phyloP scores from a whole-genome alignment of 768 basidiomycete genomes.

The Podaxis sp. region DNA sequence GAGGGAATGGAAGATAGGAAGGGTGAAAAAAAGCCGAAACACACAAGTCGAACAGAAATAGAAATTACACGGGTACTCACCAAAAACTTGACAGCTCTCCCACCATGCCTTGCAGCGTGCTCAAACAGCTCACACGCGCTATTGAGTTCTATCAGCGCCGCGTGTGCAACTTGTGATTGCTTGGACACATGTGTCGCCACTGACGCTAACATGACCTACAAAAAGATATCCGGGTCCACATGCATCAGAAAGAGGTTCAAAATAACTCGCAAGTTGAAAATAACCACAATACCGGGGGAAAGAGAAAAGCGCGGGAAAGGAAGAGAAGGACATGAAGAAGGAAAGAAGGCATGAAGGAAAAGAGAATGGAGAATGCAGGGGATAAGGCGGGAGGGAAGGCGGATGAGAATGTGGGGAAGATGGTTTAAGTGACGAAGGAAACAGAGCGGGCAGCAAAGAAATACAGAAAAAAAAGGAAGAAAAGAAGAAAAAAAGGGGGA shows the following conservation, averaged over 20 bases:
- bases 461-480: not conserved
- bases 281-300: not conserved
- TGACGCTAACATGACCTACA: constrained; percentile 72
- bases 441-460: no score
- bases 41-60: not conserved
- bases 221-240: constrained; percentile 10
- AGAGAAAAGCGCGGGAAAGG: no score
- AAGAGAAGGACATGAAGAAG: no score
- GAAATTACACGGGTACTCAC: constrained; percentile 33
- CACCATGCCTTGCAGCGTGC: constrained; percentile 58
- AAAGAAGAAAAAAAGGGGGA: not conserved
- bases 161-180: constrained; percentile 63
- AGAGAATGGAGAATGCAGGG: no score
- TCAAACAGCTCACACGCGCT: constrained; percentile 66
- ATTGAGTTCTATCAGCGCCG: constrained; percentile 66
- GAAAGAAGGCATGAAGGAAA: no score
- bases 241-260: not conserved
- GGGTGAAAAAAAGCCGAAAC: no score
- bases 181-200: constrained; percentile 70
- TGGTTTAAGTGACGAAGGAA: no score
- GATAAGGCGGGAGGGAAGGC: no score
- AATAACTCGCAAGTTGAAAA: not conserved
- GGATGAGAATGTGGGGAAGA: no score
- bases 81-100: constrained; percentile 69
- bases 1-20: no score